These are phyloP conservation scores for Rhododendron molle DNA, from an alignment of 148 eudicot genomes.

Conservation along the genomic window DNA sequence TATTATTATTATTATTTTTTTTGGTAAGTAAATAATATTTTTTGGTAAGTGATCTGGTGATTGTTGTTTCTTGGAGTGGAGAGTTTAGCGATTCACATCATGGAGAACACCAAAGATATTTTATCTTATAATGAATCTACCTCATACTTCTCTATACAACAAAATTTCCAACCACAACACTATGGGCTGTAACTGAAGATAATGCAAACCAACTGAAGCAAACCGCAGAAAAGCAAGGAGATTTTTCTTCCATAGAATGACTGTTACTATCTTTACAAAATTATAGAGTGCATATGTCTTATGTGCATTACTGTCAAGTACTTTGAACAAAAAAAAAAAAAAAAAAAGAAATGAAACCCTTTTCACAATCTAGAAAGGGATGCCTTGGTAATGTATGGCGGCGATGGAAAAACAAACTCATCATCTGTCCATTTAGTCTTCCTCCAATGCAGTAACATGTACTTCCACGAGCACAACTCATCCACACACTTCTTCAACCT, in stretches of 20 bases:
- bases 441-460: conserved; percentile 74
- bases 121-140: too few relatives aligned
- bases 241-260: neutral
- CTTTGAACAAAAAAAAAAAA: neutral
- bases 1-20: too few relatives aligned
- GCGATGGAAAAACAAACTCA: conserved; percentile 16
- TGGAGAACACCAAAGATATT: neutral
- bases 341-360: neutral
- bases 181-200: too few relatives aligned
- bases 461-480: conserved; percentile 56
- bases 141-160: too few relatives aligned
- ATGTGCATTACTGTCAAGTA: neutral
- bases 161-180: too few relatives aligned
- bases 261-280: neutral
- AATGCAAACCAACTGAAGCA: too few relatives aligned
- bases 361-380: neutral
- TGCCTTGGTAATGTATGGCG: conserved; percentile 29
- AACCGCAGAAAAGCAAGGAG: too few relatives aligned
- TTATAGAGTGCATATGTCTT: neutral
- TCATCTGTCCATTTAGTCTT: conserved; percentile 64
- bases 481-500: conserved; percentile 57
- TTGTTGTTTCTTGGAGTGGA: neutral
- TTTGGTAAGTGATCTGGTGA: neutral
- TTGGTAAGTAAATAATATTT: too few relatives aligned
- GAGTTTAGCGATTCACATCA: neutral